Percentiles rank a stretch among this genome's conserved stretches.
Conservation (phyloP, 192 early-diverging fungal species). For the Allomyces macrogynus region DNA sequence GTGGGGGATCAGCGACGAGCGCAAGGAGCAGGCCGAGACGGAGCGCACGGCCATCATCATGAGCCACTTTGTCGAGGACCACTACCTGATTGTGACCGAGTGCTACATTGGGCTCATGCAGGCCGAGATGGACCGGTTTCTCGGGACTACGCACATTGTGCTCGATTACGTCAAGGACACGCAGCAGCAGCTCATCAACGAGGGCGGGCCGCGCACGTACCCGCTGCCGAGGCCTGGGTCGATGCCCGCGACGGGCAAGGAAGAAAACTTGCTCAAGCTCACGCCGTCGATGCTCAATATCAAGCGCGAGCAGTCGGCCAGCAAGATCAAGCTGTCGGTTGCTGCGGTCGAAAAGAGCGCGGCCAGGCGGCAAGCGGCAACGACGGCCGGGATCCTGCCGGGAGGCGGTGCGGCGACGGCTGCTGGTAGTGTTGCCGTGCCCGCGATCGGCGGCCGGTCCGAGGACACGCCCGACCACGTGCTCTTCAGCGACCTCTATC, state of each 20-base stretch:
- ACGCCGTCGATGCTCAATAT: background rate
- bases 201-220: background rate
- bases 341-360: no score
- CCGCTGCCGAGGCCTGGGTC: background rate
- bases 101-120: slow-evolving; percentile 34
- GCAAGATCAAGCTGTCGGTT: no score
- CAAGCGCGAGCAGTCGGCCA: background rate
- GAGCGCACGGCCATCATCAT: slow-evolving; percentile 30
- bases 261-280: background rate
- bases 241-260: background rate
- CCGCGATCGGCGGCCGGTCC: no score
- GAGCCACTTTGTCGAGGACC: slow-evolving; percentile 36
- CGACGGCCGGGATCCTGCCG: no score
- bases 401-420: no score
- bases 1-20: slow-evolving; percentile 35
- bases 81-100: slow-evolving; percentile 26
- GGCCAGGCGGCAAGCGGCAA: no score
- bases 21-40: slow-evolving; percentile 35
- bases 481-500: slow-evolving; percentile 7
- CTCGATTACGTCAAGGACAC: slow-evolving; percentile 31
- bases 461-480: slow-evolving; percentile 1
- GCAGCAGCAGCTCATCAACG: slow-evolving; percentile 12
- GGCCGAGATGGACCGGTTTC: slow-evolving; percentile 28
- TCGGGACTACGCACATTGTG: slow-evolving; percentile 20
- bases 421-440: no score